Conservation (phyloP, 257 asterid species). For the Scutellaria galericulata region DNA sequence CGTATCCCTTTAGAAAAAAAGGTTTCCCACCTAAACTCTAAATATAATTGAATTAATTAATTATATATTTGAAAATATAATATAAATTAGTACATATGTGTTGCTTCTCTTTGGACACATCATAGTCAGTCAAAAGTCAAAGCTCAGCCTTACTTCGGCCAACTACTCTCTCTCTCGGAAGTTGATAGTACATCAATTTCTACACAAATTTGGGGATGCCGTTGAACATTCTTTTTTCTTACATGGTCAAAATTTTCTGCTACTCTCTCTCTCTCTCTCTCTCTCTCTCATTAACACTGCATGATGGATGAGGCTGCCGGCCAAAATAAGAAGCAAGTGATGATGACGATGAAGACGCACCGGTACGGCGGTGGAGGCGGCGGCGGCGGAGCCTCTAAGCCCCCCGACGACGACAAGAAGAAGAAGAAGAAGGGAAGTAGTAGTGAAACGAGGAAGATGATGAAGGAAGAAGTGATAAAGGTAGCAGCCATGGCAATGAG, state of each 20-base stretch:
- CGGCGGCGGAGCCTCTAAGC: neutral
- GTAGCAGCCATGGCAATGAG: conserved; percentile 65
- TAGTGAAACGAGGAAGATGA: neutral
- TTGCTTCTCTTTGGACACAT: no score
- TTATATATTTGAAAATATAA: no score
- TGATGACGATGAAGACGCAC: neutral
- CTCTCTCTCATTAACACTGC: neutral
- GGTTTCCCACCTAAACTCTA: no score
- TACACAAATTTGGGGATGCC: neutral
- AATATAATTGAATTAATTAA: no score
- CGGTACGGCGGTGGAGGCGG: neutral
- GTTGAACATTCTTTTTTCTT: conserved; percentile 39
- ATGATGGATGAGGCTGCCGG: conserved; percentile 31
- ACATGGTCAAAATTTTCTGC: conserved; percentile 45
- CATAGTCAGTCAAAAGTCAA: conserved; percentile 38
- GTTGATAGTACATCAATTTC: neutral
- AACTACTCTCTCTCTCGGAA: conserved; percentile 31
- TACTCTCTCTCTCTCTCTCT: neutral
- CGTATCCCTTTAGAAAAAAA: no score
- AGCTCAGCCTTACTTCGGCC: conserved; percentile 31
- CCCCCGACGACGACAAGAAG: neutral
- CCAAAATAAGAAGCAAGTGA: conserved; percentile 14
- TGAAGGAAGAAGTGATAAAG: conserved; percentile 48
- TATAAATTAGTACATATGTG: no score
- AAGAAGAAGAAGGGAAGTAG: neutral